Evolutionary conservation across 2,329 filamentous ascomycete genomes (phyloP).

Genomic region (Sordariomycetes sp.): DNA sequence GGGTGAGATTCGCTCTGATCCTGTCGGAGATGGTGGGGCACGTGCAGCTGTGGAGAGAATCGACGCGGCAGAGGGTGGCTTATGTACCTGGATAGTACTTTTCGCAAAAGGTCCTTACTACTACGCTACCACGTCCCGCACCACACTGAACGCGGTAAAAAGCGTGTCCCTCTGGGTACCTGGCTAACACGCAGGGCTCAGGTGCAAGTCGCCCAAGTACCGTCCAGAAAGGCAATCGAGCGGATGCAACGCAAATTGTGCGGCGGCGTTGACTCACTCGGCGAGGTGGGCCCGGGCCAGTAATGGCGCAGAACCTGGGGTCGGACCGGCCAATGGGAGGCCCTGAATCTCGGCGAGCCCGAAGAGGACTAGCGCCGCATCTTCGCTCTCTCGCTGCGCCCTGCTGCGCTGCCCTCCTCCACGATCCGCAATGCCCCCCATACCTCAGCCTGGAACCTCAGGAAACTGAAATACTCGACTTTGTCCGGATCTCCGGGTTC

Average conservation of each 20-base stretch:
- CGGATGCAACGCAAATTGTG: background rate
- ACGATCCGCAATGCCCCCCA: background rate
- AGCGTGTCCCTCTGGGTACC: background rate
- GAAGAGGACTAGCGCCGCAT: conserved; percentile 6
- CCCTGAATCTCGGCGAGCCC: conserved; percentile 6
- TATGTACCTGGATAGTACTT: background rate
- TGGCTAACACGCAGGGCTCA: background rate
- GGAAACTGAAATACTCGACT: conserved; percentile 21
- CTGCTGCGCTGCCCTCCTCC: conserved; percentile 9
- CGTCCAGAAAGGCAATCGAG: background rate
- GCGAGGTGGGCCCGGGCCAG: conserved; percentile 2
- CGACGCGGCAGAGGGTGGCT: background rate
- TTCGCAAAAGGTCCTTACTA: background rate
- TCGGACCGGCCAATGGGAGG: conserved; percentile 4
- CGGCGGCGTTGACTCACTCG: conserved; percentile 5
- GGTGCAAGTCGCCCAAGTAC: background rate
- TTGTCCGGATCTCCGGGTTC: conserved; percentile 2
- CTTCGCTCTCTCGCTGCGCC: conserved; percentile 13
- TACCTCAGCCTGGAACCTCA: background rate
- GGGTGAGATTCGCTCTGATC: background rate
- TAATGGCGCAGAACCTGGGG: background rate
- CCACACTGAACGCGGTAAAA: background rate
- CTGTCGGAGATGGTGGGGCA: background rate
- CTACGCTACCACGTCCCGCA: background rate
- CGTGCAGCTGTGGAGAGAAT: background rate